Evolutionary conservation across 2,329 filamentous ascomycete species (phyloP), one percentile per base, ranked within the genome.

Genomic region (Trichoderma sp.): DNA sequence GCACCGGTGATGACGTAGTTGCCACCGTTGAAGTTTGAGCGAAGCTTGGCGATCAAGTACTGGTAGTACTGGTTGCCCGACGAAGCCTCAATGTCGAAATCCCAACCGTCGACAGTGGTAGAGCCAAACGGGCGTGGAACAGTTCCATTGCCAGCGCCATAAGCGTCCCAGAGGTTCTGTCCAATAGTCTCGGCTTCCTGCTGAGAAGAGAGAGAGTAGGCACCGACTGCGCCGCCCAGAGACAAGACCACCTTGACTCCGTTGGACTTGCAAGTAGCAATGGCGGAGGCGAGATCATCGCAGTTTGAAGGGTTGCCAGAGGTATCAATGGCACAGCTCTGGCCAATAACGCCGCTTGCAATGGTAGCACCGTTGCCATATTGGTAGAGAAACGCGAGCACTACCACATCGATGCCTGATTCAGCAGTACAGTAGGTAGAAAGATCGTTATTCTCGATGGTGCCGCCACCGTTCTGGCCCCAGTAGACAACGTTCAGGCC

Each of bases 1-100:
- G 82, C 81, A 5, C 79, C 82, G 0, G 81, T 80, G 70, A 87
- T 82, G 71, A 84, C 81, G 70, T 82, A 83, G 24, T 65, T 61
- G 51, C 69, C 66, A 30, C 43, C 46, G 34, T 68, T 71, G 46
- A 74, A 74, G 69, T 74, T 74, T 39, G 67, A 61, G 28, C 73
- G 72, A 4, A 74, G 71, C 68, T 68, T 72, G 24, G 58, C 46
- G 55, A 74, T 73, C 66, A 74, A 49, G 67, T 60, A 70, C 54
- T 66, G 60, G 69, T 74, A 74, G 67, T 70, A 70, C 46, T 72
- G 46, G 66, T 70, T 73, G 24, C 72, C 73, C 1, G 11, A 14
- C 4, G 32, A 34, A 5, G 52, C 52, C 67, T 74, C 73, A 52
- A 74, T 71, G 51, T 74, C 72, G 66, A 74, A 74, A 63, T 74